Percentiles rank a stretch among this genome's conserved stretches.
phyloP scores from a whole-genome alignment of 2,329 filamentous ascomycete genomes.

The Cladophialophora exuberans region DNA sequence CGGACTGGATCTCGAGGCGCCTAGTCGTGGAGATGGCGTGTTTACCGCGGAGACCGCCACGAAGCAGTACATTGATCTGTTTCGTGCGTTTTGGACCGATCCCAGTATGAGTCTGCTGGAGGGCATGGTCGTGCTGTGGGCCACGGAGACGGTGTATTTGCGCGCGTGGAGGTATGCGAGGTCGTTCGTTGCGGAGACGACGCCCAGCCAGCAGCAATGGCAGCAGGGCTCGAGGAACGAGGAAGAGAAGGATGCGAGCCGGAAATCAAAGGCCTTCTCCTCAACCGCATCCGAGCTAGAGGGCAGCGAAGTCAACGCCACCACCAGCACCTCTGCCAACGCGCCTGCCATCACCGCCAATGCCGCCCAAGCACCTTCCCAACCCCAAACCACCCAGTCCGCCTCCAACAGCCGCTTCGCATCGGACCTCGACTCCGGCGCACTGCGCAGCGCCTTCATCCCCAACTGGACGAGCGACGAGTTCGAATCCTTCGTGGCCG shows the following conservation, averaged over 20 bases:
- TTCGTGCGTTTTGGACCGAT: constrained; percentile 58
- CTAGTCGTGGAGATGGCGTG: constrained; percentile 9
- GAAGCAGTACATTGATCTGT: constrained; percentile 59
- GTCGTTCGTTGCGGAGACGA: constrained; percentile 2
- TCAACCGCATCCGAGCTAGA: constrained; percentile 2
- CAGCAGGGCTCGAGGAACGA: neutral
- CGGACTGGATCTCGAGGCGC: constrained; percentile 53
- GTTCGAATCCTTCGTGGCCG: constrained; percentile 63
- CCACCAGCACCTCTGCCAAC: neutral
- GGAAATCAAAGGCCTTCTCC: neutral
- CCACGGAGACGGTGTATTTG: constrained; percentile 70
- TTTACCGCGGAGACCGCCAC: constrained; percentile 51
- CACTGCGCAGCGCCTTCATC: constrained; percentile 66
- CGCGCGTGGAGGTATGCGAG: constrained; percentile 58
- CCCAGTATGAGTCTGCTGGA: constrained; percentile 62
- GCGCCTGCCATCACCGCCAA: neutral
- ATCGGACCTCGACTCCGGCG: constrained; percentile 67
- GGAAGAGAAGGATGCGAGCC: neutral
- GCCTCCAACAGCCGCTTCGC: constrained; percentile 11
- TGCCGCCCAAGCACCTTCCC: no score
- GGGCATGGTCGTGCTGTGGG: constrained; percentile 74
- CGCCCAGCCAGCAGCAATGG: neutral
- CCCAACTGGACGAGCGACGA: constrained; percentile 68
- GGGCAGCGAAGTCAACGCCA: constrained; percentile 12
- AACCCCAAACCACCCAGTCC: neutral